phyloP scores from a whole-genome alignment of 2,329 filamentous ascomycete genomes.

The Elsinoe batatas region DNA sequence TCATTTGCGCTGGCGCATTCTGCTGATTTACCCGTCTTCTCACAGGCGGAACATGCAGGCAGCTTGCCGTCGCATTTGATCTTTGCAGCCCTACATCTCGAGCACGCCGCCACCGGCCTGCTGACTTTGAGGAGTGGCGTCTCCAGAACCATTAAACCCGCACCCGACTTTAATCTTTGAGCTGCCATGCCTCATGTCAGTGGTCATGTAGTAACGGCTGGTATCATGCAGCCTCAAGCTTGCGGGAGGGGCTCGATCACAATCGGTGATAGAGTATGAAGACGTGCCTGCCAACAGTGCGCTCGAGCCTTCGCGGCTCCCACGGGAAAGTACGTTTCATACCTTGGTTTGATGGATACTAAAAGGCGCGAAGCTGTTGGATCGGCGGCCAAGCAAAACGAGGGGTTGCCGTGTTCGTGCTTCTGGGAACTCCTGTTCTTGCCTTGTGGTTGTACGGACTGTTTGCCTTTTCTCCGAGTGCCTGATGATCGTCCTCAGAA shows the following conservation, averaged over 20 bases:
- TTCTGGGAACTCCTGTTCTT: neutral
- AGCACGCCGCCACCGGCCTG: conserved; percentile 69
- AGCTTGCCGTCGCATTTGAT: conserved; percentile 97
- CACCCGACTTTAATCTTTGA: neutral
- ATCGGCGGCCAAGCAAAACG: neutral
- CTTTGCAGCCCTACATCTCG: conserved; percentile 79
- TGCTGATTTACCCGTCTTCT: conserved; percentile 73
- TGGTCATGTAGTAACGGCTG: neutral
- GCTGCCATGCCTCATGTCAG: conserved; percentile 9
- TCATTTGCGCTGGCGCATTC: conserved; percentile 94
- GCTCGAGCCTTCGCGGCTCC: conserved; percentile 1
- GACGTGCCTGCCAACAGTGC: neutral
- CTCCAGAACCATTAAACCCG: conserved; percentile 35
- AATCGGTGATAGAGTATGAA: neutral
- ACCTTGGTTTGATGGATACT: neutral
- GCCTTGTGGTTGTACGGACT: neutral
- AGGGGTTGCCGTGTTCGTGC: neutral
- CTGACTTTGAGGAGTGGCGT: conserved; percentile 61
- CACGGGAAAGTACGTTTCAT: neutral
- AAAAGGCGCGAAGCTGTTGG: neutral
- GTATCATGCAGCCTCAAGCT: neutral
- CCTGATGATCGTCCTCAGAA: neutral
- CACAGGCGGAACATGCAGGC: conserved; percentile 88
- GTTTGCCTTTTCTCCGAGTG: neutral
- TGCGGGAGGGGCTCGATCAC: neutral